Conservation (phyloP, 2,329 filamentous ascomycete species). For the Chaetomium strumarium region DNA sequence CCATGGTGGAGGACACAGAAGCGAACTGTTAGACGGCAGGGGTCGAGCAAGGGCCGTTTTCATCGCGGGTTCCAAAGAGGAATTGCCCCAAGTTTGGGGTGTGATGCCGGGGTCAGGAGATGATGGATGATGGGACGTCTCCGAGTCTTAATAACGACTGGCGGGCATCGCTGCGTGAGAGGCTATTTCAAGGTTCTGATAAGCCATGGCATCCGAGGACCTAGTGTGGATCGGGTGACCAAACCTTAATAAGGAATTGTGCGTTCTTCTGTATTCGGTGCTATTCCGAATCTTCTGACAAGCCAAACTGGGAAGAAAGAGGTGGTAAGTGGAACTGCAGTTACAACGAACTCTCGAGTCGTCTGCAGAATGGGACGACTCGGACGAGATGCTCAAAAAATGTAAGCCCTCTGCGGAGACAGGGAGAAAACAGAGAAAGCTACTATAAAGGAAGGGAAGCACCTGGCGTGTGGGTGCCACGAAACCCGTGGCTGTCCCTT, state of each 20-base stretch:
- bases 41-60: not conserved
- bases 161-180: too few species aligned
- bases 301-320: not conserved
- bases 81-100: not conserved
- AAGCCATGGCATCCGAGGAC: too few species aligned
- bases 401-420: slow-evolving; percentile 9
- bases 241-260: too few species aligned
- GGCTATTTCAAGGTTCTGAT: too few species aligned
- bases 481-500: slow-evolving; percentile 15
- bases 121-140: not conserved
- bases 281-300: not conserved
- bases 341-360: too few species aligned
- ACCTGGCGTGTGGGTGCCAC: slow-evolving; percentile 18
- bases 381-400: slow-evolving; percentile 1
- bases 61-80: not conserved
- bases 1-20: slow-evolving; percentile 21
- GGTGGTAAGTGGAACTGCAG: not conserved
- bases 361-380: too few species aligned
- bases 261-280: too few species aligned
- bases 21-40: not conserved
- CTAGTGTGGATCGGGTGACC: too few species aligned
- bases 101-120: not conserved
- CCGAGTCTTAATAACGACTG: too few species aligned
- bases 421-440: not conserved
- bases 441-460: not conserved